A percentile compares a stretch with the other conserved stretches of the same genome.
Evolutionary conservation across 306 rosid genomes (phyloP).

Genomic region (Malus sylvestris): DNA sequence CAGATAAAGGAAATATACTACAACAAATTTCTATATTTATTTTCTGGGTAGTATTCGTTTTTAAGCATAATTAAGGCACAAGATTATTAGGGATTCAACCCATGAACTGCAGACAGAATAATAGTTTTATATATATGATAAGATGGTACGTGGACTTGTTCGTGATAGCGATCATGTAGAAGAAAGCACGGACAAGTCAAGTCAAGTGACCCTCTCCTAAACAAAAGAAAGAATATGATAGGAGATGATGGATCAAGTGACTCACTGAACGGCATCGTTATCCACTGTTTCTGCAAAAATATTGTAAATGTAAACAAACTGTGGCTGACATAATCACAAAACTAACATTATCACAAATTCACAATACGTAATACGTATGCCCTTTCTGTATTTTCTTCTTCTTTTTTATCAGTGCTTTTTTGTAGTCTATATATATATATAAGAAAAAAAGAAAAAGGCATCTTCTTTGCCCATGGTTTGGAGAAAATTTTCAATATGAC

Average conservation of each 20-base stretch:
- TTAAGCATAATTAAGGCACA: neutral
- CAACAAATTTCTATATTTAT: no score
- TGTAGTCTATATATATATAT: no score
- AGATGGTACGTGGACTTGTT: neutral
- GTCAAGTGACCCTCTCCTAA: conserved; percentile 10
- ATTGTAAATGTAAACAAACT: neutral
- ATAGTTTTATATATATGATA: neutral
- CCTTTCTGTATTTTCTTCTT: no score
- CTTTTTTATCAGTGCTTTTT: no score
- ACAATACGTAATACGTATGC: no score
- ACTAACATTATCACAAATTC: no score
- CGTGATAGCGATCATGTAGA: neutral
- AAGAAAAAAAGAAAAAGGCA: no score
- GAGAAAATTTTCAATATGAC: no score
- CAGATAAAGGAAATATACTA: neutral
- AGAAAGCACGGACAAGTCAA: conserved; percentile 5
- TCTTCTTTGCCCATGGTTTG: no score
- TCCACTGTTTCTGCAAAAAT: neutral
- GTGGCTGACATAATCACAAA: neutral
- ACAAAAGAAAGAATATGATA: neutral
- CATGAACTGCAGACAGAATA: neutral
- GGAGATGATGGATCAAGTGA: neutral
- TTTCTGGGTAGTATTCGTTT: neutral
- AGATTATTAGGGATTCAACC: neutral
- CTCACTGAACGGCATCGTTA: neutral